Base-by-base conservation (phyloP, 306 rosid genomes). In the Corylus americana region DNA sequence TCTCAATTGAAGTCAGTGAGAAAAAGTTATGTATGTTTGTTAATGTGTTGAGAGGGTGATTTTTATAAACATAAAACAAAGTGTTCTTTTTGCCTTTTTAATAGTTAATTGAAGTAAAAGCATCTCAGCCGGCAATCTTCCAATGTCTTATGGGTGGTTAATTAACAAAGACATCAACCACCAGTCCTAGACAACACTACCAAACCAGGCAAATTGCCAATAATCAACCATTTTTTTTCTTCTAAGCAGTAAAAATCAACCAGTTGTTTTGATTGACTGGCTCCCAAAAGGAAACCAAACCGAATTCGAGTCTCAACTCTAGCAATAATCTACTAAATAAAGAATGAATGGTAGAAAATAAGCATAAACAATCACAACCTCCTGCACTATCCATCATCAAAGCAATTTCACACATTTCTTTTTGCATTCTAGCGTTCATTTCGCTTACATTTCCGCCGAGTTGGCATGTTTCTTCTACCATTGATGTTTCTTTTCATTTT, bases 221-320 rank as follows among this genome's bases (percentile, higher is more conserved):
- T 18, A 37, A 67, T 67, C 49, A 17, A 39, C 27, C 48, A 18
- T 17, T 67, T 67, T 6, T 67, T 37, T 67, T 39, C 10, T 3
- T 25, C 18, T 35, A 48, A 66, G 6, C 44, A 39, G 44, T 39
- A 39, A 39, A 35, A 39, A 3, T 39, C 44, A 39, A 39, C 5
- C 44, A 39, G 4, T 39, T 4, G 44, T 39, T 39, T 39, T 39
- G 44, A 39, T 39, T 39, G 1, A 66, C 71, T 37, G 8, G 71
- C 18, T 66, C 50, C 71, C 44, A 1, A 57, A 78, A 77, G 25
- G 10, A 16, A 66, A 69, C 74, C 70, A 71, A 53, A 74, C 55
- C 74, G 59, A n/a, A 20, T n/a, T 17, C 17, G 11, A 8, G 35
- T 31, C 35, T 31, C 35, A 31, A 31, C 35, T 31, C 35, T 31